Percentiles rank a stretch among this genome's conserved stretches.
These are phyloP conservation scores for Rhodotorula graminis DNA, from an alignment of 768 basidiomycete species.

Conservation along the genomic window DNA sequence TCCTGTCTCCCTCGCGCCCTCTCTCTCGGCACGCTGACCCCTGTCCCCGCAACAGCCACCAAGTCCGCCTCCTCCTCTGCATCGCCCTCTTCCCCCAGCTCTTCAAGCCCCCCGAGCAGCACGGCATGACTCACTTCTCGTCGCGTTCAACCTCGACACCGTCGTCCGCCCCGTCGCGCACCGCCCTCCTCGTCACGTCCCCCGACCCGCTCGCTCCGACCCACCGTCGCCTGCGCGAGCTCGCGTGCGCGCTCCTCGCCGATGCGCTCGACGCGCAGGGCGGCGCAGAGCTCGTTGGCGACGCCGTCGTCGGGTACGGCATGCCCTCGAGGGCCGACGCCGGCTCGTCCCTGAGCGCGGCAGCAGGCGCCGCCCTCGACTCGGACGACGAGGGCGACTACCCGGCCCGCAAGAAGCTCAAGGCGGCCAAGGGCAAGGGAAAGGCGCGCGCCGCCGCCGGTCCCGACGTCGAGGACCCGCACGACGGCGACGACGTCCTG, in stretches of 20 bases:
- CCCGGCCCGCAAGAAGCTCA: background rate
- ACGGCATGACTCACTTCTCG: background rate
- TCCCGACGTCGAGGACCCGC: background rate
- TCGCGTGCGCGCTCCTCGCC: background rate
- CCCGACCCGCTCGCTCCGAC: slow-evolving; percentile 8
- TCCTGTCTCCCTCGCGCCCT: background rate
- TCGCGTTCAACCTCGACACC: background rate
- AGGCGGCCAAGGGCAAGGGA: background rate
- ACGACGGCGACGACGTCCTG: slow-evolving; percentile 20
- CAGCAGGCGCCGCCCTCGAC: background rate
- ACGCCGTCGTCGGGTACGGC: slow-evolving; percentile 5
- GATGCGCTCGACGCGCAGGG: slow-evolving; percentile 4
- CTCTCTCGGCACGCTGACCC: too few relatives aligned
- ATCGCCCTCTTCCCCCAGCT: slow-evolving; percentile 26
- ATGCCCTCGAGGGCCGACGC: background rate
- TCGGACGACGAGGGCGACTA: background rate
- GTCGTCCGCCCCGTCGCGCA: background rate
- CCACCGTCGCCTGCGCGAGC: slow-evolving; percentile 9
- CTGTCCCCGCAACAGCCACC: slow-evolving; percentile 1
- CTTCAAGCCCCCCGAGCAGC: slow-evolving; percentile 17
- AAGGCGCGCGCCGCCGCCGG: background rate
- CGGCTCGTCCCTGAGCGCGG: too few relatives aligned
- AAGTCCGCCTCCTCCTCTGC: slow-evolving; percentile 16
- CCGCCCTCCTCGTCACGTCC: background rate
- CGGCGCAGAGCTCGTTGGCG: slow-evolving; percentile 19